Evolutionary conservation across 208 protist species (phyloP), one percentile per base, ranked within the genome.

Genomic region (Tritrichomonas foetus): DNA sequence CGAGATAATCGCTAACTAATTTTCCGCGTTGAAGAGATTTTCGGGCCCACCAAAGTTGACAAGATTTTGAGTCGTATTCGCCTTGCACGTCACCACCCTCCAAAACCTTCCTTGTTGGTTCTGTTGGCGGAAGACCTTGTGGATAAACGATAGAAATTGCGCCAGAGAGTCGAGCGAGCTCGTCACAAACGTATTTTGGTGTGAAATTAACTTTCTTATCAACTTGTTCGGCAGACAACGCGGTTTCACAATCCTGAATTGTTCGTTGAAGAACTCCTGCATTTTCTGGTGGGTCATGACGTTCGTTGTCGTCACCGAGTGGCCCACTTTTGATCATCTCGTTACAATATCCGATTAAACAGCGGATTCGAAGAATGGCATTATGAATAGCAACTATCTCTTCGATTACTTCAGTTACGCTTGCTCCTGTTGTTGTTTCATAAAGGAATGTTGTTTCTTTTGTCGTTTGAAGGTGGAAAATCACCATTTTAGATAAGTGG

Each of bases 131-230:
- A n/a, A 89, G 47, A 27, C 78, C 78, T 89, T 89, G 47, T 39
- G 78, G 78, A 57, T 89, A 89, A 89, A 89, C 47, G 41, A 89
- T 89, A 20, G 78, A 53, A 39, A 89, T 27, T 36, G 78, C 78
- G 8, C 78, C 78, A 11, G 78, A 89, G 30, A 89, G 78, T 39
- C 78, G 3, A 39, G 78, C 78, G 20, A 89, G 78, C 27, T 89
- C 78, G 3, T 89, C 78, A 33, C n/a, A 53, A 9, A 89, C 47
- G 5, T 27, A 44, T 61, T 53, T 27, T 5, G 47, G 41, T 39
- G 78, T 89, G 16, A 89, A 61, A 39, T 44, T 27, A 36, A 89
- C 41, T 30, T 89, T 89, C 30, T 89, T 89, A 8, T 25, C 41
- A 16, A 50, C 78, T 39, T 53, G 25, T 33, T 89, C 78, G 25